Evolutionary conservation across 495 filamentous ascomycete genomes (phyloP), one percentile per base, ranked within the genome.

Genomic region (Parmelia sp.): DNA sequence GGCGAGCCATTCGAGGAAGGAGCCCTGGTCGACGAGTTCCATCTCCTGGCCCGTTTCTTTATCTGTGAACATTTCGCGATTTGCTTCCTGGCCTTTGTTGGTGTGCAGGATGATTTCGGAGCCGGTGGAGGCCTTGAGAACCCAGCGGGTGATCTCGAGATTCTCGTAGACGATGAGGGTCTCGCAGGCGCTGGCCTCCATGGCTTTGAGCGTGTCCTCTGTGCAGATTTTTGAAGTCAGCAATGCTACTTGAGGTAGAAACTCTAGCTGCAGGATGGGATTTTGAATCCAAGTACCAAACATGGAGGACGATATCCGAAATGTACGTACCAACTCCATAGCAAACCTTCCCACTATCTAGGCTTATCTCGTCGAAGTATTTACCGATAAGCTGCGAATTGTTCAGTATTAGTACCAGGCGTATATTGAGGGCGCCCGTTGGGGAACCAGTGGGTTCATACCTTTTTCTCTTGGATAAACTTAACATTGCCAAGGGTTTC

Each of bases 401-500:
- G n/a, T n/a, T n/a, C n/a, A n/a, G n/a, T n/a, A n/a, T n/a, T n/a
- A n/a, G n/a, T n/a, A n/a, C n/a, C n/a, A n/a, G n/a, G n/a, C n/a
- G n/a, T n/a, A n/a, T n/a, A n/a, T n/a, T n/a, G n/a, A n/a, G n/a
- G n/a, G n/a, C n/a, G n/a, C n/a, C n/a, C n/a, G n/a, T n/a, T n/a
- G n/a, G n/a, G n/a, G n/a, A n/a, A n/a, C n/a, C n/a, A n/a, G n/a
- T n/a, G n/a, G n/a, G n/a, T n/a, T n/a, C n/a, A n/a, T n/a, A n/a
- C n/a, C n/a, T 96, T 97, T 88, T 98, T 98, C 83, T 98, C 94
- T 76, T 98, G 94, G 74, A 98, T 96, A 76, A 98, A 98, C 77
- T 98, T 98, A 81, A 98, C 94, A 70, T 96, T 97, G 76, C 91
- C 88, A 56, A 98, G 82, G n/a, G 94, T 97, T 81, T 98, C 95